phyloP scores from a whole-genome alignment of 768 basidiomycete species.

The Suillus hirtellus region DNA sequence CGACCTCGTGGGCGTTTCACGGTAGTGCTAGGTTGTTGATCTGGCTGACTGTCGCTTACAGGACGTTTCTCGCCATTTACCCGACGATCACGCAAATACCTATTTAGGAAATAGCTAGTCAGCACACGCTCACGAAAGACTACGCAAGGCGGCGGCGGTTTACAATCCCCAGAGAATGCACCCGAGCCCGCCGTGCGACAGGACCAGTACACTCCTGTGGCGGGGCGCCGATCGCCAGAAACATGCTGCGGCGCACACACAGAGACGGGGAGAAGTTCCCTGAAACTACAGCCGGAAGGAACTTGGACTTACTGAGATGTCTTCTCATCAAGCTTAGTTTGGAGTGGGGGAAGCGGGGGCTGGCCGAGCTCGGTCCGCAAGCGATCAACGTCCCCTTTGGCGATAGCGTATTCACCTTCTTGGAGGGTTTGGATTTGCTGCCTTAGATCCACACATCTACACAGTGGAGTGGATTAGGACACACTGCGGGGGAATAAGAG shows the following conservation, averaged over 20 bases:
- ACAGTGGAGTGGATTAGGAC: not conserved
- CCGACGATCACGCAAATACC: conserved; percentile 65
- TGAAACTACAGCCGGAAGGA: conserved; percentile 11
- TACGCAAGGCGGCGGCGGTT: not conserved
- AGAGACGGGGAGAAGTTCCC: not conserved
- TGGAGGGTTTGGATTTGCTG: conserved; percentile 65
- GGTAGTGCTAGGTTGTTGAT: conserved; percentile 26
- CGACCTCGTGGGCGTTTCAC: conserved; percentile 61
- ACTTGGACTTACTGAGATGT: conserved; percentile 45
- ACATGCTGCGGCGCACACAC: conserved; percentile 6
- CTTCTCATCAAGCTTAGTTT: conserved; percentile 74
- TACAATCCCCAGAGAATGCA: not conserved
- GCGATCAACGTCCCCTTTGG: conserved; percentile 76
- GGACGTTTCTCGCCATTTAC: conserved; percentile 47
- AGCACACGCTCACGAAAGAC: conserved; percentile 18
- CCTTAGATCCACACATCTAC: conserved; percentile 66
- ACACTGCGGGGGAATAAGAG: conserved; percentile 5
- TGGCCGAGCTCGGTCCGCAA: conserved; percentile 78
- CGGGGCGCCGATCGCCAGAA: not conserved
- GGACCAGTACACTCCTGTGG: not conserved
- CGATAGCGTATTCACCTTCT: conserved; percentile 73
- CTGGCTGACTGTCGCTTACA: conserved; percentile 28
- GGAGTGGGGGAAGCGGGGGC: conserved; percentile 68
- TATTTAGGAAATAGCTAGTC: conserved; percentile 22
- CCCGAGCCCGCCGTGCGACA: not conserved